Conservation (phyloP, 2,329 filamentous ascomycete genomes). For the Verticillium albo-atrum region DNA sequence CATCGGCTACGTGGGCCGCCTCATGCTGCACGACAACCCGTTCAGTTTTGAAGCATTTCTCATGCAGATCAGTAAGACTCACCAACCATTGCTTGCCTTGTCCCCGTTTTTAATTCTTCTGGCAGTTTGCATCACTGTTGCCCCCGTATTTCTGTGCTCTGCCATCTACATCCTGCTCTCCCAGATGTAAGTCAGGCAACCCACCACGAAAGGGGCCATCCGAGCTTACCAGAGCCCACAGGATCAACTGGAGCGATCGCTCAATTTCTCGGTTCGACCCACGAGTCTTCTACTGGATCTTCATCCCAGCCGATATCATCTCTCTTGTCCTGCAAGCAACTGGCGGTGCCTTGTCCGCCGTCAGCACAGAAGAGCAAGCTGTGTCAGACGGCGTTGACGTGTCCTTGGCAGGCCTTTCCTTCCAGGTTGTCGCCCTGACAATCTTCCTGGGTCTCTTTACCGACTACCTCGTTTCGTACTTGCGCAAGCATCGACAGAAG, state of each 20-base stretch:
- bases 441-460: conserved; percentile 37
- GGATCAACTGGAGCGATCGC: conserved; percentile 20
- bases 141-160: conserved; percentile 21
- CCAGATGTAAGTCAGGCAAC: conserved; percentile 3
- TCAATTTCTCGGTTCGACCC: conserved; percentile 23
- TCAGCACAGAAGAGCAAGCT: conserved; percentile 23
- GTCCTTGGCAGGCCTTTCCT: conserved; percentile 45
- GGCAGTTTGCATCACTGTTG: conserved; percentile 31
- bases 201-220: too few relatives aligned
- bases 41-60: conserved; percentile 56
- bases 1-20: conserved; percentile 57
- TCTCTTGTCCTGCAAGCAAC: conserved; percentile 47
- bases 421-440: conserved; percentile 45
- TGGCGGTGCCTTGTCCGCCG: conserved; percentile 40
- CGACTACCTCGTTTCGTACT: conserved; percentile 32
- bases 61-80: conserved; percentile 53
- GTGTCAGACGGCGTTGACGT: conserved; percentile 37
- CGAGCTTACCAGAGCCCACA: background rate
- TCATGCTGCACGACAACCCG: conserved; percentile 52
- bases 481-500: conserved; percentile 21
- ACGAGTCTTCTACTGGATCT: conserved; percentile 25
- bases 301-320: conserved; percentile 45
- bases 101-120: background rate
- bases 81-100: too few relatives aligned
- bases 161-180: conserved; percentile 21